Base-by-base conservation (phyloP, 192 early-diverging fungal species). In the Gigaspora rosea region DNA sequence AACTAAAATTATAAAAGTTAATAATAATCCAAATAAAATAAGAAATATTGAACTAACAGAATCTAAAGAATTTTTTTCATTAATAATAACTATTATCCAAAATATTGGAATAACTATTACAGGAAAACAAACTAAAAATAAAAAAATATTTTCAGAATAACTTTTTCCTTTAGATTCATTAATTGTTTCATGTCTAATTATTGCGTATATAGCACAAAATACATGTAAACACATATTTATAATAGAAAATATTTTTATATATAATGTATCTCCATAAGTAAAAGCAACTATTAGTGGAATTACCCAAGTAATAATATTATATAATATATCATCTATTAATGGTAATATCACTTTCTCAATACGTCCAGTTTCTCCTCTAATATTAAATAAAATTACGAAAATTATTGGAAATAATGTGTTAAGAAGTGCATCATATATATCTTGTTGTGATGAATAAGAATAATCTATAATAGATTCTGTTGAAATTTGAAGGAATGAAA, bases 261-360 rank as follows among this genome's bases (percentile, higher is more conserved):
- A 7, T 22, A 54, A 54, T 32, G 54, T n/a, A 57, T 71, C 52
- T 54, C 15, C 52, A 71, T 57, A 71, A 0, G 58, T 13, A 46
- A 62, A 74, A 2, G 72, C 58, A 49, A 74, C 35, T 74, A 61
- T n/a, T 20, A 74, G 35, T 15, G 72, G 72, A 62, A 74, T 61
- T 41, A 61, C 56, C 54, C 57, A 74, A 74, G 41, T 74, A 41
- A 74, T 35, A 20, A 20, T 32, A n/a, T 74, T 74, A 35, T 74
- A 74, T 27, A 74, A 74, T 71, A 71, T 27, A 27, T 74, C 72
- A 58, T 74, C 72, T 18, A 74, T 4, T 74, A 74, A 48, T 50
- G 72, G 56, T 18, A 74, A 74, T 9, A 74, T 0, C 9, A 74
- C 10, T 13, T 74, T 74, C 61, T 74, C 36, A 27, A 48, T 46